Evolutionary conservation across 2,329 filamentous ascomycete species (phyloP).

Genomic region (Penicillium oxalicum): DNA sequence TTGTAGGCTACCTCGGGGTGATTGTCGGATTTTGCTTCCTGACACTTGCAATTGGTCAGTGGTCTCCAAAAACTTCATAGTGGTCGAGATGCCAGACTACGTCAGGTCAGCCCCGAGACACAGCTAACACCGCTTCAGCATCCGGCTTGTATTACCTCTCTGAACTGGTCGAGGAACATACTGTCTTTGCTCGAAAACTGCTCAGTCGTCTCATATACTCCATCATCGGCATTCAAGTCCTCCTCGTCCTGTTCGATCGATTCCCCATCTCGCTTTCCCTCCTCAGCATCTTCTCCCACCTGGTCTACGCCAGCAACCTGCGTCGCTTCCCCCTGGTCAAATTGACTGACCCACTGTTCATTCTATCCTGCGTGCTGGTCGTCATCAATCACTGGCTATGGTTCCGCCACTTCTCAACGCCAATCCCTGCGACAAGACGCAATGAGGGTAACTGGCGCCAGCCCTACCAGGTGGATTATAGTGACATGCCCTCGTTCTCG

Average conservation of each 20-base stretch:
- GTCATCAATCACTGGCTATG: conserved; percentile 88
- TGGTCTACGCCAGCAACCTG: conserved; percentile 85
- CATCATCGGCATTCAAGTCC: conserved; percentile 66
- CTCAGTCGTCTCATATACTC: conserved; percentile 77
- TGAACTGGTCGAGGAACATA: conserved; percentile 96
- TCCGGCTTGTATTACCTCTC: conserved; percentile 98
- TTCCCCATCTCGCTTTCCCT: conserved; percentile 71
- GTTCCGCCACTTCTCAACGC: conserved; percentile 87
- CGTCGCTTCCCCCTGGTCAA: conserved; percentile 70
- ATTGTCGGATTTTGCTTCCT: conserved; percentile 87
- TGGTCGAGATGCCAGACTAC: background rate
- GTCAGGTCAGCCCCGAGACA: background rate
- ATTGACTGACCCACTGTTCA: conserved; percentile 78
- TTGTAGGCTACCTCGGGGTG: conserved; percentile 84
- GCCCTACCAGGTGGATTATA: conserved; percentile 39
- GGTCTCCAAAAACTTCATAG: background rate
- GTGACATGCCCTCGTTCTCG: conserved; percentile 69
- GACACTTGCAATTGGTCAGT: conserved; percentile 80
- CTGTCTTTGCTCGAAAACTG: conserved; percentile 83
- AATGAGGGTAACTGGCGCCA: conserved; percentile 30
- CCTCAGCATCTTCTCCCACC: conserved; percentile 72
- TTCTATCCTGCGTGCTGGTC: conserved; percentile 78
- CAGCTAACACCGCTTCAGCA: conserved; percentile 48
- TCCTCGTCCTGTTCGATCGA: conserved; percentile 75
- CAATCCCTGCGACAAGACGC: conserved; percentile 35